A percentile compares a stretch with the other conserved stretches of the same genome.
These are phyloP conservation scores for Trypanosoma avium DNA, from an alignment of 208 protist genomes.

Conservation along the genomic window DNA sequence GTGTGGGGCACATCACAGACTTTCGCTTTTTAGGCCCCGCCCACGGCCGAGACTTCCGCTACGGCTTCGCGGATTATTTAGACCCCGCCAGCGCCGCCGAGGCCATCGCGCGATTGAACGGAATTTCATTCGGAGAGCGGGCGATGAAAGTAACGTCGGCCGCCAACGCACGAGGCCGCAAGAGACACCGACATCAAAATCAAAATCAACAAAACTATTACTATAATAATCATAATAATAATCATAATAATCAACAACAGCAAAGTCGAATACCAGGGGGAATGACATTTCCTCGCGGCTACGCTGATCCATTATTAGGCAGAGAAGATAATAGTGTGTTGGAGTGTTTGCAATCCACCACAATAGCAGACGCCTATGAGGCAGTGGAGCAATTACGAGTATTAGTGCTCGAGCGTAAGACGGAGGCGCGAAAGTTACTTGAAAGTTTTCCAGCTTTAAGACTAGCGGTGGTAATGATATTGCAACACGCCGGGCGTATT, in stretches of 20 bases:
- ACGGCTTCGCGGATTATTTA: conserved; percentile 81
- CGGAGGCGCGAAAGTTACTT: conserved; percentile 64
- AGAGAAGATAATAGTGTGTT: conserved; percentile 56
- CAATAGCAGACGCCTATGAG: conserved; percentile 76
- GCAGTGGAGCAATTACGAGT: conserved; percentile 89
- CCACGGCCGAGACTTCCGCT: conserved; percentile 71
- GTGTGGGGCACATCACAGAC: conserved; percentile 76
- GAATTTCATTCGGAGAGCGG: conserved; percentile 65
- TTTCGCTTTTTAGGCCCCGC: conserved; percentile 62
- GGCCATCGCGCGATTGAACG: conserved; percentile 74
- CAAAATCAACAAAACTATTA: too few relatives aligned
- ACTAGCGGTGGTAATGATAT: conserved; percentile 71
- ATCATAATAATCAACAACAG: too few relatives aligned
- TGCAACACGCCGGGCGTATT: conserved; percentile 81
- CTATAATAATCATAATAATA: too few relatives aligned
- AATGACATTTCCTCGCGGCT: conserved; percentile 58
- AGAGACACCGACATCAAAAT: conserved; percentile 35
- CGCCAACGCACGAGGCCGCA: conserved; percentile 20
- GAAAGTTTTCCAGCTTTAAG: conserved; percentile 67
- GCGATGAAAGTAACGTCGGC: conserved; percentile 64
- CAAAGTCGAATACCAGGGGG: conserved; percentile 32
- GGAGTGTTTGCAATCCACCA: conserved; percentile 48
- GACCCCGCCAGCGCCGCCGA: conserved; percentile 73
- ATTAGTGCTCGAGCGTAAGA: conserved; percentile 64
- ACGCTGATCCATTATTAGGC: conserved; percentile 63